Evolutionary conservation across 768 basidiomycete species (phyloP).

Genomic region (Rhodotorula sphaerocarpa): DNA sequence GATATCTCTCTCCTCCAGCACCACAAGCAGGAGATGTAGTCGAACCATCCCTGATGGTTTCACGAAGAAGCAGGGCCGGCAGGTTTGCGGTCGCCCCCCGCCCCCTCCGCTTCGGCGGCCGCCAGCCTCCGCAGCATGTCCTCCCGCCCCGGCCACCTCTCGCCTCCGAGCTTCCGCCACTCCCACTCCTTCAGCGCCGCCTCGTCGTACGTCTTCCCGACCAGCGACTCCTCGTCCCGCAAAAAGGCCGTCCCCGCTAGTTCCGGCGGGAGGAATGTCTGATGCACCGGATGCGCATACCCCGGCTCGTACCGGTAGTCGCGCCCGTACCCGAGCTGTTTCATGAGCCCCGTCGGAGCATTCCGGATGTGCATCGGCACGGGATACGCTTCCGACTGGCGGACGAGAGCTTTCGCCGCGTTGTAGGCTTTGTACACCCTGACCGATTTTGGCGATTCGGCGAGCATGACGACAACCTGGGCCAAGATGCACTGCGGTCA

Average conservation of each 20-base stretch:
- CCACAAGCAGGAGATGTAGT: too few species aligned
- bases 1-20: too few species aligned
- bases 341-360: conserved; percentile 65
- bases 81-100: not conserved
- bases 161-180: conserved; percentile 14
- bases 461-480: conserved; percentile 66
- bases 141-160: conserved; percentile 23
- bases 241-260: conserved; percentile 42
- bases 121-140: conserved; percentile 13
- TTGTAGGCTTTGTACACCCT: conserved; percentile 71
- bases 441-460: conserved; percentile 75
- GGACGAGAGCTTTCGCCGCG: conserved; percentile 42
- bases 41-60: too few species aligned
- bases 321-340: conserved; percentile 59
- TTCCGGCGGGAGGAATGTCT: conserved; percentile 56
- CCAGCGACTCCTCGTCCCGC: conserved; percentile 1
- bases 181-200: conserved; percentile 54
- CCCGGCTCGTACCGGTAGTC: conserved; percentile 48
- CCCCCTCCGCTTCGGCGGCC: conserved; percentile 3
- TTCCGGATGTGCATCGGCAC: conserved; percentile 67
- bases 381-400: conserved; percentile 18
- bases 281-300: conserved; percentile 57
- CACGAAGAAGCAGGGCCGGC: too few species aligned
- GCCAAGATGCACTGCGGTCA: conserved; percentile 57
- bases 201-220: conserved; percentile 48